phyloP scores from a whole-genome alignment of 2,329 filamentous ascomycete species.

The Trichoderma aggressivum region DNA sequence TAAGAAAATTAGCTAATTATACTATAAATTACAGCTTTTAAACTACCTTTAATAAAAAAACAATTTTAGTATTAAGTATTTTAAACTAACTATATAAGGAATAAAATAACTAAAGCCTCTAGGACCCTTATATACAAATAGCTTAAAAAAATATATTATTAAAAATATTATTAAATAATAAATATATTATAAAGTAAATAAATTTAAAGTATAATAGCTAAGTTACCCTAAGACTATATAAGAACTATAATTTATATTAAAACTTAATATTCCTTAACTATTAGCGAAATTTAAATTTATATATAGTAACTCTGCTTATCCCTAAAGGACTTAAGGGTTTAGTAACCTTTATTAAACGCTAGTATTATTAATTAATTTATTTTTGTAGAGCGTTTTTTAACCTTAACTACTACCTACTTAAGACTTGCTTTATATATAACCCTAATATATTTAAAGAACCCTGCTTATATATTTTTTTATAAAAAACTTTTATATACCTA shows the following conservation, averaged over 20 bases:
- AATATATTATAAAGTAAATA: neutral
- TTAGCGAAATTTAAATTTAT: neutral
- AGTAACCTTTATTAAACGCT: neutral
- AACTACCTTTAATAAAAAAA: neutral
- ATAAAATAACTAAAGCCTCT: neutral
- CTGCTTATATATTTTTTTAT: neutral
- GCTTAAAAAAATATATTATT: neutral
- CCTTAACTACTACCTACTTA: neutral
- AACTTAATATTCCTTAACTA: neutral
- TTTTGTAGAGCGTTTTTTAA: too few species aligned
- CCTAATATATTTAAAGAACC: neutral
- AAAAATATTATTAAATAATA: neutral
- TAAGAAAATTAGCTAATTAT: neutral
- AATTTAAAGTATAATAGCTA: neutral
- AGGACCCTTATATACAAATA: neutral
- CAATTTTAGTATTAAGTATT: neutral
- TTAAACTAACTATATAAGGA: neutral
- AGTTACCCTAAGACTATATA: neutral
- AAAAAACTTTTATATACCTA: neutral
- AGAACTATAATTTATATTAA: neutral
- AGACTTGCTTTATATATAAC: neutral
- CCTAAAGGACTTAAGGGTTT: neutral
- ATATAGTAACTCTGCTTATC: neutral
- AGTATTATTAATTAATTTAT: neutral
- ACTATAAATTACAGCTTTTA: neutral